A percentile compares a stretch with the other conserved stretches of the same genome.
Evolutionary conservation across 148 eudicot genomes (phyloP).

Genomic region (Beta vulgaris): DNA sequence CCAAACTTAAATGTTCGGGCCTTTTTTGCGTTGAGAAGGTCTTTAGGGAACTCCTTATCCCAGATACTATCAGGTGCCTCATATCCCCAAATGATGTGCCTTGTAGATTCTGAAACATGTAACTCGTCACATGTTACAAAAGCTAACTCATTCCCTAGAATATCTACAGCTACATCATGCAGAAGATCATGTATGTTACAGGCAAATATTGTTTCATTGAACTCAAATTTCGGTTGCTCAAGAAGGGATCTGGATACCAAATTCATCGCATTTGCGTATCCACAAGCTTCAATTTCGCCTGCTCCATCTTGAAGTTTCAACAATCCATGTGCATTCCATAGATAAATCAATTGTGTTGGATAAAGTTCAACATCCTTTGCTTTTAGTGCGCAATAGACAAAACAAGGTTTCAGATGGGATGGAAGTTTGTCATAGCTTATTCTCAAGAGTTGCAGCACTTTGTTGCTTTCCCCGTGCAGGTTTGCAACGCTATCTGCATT

Average conservation of each 20-base stretch:
- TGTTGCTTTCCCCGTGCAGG: not conserved
- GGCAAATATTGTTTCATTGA: constrained; percentile 14
- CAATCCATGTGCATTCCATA: constrained; percentile 30
- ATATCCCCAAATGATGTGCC: constrained; percentile 28
- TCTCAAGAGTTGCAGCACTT: constrained; percentile 13
- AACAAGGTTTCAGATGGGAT: constrained; percentile 24
- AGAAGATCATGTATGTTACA: constrained; percentile 45
- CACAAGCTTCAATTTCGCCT: not conserved
- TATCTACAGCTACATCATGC: constrained; percentile 42
- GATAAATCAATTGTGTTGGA: not conserved
- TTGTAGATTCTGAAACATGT: constrained; percentile 19
- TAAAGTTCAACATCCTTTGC: not conserved
- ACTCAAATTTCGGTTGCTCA: constrained; percentile 27
- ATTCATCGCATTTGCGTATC: not conserved
- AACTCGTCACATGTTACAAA: constrained; percentile 19
- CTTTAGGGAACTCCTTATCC: constrained; percentile 19
- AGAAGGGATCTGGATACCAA: constrained; percentile 40
- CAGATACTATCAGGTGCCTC: constrained; percentile 1
- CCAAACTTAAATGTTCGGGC: constrained; percentile 32
- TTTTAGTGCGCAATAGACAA: constrained; percentile 13
- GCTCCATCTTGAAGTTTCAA: not conserved
- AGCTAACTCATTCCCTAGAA: constrained; percentile 33
- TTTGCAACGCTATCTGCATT: not conserved
- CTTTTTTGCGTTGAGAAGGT: constrained; percentile 24
- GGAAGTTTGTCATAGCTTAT: constrained; percentile 28